Conservation (phyloP, 768 basidiomycete genomes). For the Saitozyma podzolica region DNA sequence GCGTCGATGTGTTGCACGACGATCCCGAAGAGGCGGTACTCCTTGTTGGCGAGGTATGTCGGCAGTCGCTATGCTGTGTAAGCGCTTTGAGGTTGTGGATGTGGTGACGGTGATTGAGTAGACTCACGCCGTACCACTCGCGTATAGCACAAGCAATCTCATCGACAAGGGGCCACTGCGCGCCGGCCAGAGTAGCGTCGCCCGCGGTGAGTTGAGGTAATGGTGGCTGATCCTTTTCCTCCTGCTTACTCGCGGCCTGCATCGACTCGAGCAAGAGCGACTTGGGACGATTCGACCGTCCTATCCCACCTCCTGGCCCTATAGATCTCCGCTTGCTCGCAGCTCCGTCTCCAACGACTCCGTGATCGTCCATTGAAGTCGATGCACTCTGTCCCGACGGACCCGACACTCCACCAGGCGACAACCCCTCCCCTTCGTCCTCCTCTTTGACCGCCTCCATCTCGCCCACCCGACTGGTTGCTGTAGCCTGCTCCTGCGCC, state of each 20-base stretch:
- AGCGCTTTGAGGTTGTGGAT: not conserved
- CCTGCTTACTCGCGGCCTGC: conserved; percentile 6
- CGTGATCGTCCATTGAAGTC: not conserved
- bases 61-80: conserved; percentile 61
- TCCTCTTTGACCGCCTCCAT: conserved; percentile 68
- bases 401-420: too few species aligned
- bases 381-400: not conserved
- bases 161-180: conserved; percentile 84
- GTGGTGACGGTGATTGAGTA: not conserved
- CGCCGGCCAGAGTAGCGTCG: conserved; percentile 85
- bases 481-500: conserved; percentile 48
- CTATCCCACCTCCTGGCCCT: conserved; percentile 1
- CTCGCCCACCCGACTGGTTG: conserved; percentile 20
- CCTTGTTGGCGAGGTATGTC: conserved; percentile 80
- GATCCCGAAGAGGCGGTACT: conserved; percentile 82
- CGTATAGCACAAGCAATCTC: conserved; percentile 94
- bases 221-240: conserved; percentile 43
- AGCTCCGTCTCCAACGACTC: not conserved
- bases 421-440: conserved; percentile 56
- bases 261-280: conserved; percentile 24
- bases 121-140: conserved; percentile 71
- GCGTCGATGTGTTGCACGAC: conserved; percentile 88
- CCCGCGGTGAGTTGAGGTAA: conserved; percentile 92
- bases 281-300: conserved; percentile 29
- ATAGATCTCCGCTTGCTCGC: conserved; percentile 9